phyloP scores from a whole-genome alignment of 2,329 filamentous ascomycete species.

The Cadophora malorum region DNA sequence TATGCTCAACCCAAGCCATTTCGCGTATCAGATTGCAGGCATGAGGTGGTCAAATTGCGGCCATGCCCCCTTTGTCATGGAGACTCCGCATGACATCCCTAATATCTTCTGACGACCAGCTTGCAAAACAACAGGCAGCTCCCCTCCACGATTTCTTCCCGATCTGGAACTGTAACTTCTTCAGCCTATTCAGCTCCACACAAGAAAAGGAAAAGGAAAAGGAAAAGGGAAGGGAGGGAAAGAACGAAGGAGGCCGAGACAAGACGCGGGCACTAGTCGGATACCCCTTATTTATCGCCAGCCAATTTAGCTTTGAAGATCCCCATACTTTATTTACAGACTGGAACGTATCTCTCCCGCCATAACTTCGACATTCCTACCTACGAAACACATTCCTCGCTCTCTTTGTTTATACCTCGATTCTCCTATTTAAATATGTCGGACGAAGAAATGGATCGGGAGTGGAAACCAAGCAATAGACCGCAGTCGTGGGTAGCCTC shows the following conservation, averaged over 20 bases:
- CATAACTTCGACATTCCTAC: slow-evolving; percentile 7
- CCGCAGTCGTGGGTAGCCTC: slow-evolving; percentile 77
- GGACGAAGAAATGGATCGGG: slow-evolving; percentile 74
- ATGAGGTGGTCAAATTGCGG: slow-evolving; percentile 29
- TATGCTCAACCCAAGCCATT: slow-evolving; percentile 21
- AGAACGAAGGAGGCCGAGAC: slow-evolving; percentile 20
- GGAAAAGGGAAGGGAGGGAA: slow-evolving; percentile 16
- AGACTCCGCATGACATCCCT: slow-evolving; percentile 24
- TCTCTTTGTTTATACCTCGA: background rate
- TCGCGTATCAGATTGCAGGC: slow-evolving; percentile 34
- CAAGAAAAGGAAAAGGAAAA: background rate
- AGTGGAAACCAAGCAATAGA: slow-evolving; percentile 80
- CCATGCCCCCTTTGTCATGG: slow-evolving; percentile 13
- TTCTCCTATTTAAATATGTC: slow-evolving; percentile 46
- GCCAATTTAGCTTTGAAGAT: slow-evolving; percentile 30
- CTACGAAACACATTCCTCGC: slow-evolving; percentile 6
- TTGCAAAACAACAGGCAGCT: background rate
- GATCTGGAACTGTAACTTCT: slow-evolving; percentile 3
- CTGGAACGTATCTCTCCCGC: background rate
- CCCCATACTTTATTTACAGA: slow-evolving; percentile 24
- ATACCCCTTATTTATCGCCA: slow-evolving; percentile 24
- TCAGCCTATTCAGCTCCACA: slow-evolving; percentile 19
- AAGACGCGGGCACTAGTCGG: slow-evolving; percentile 27
- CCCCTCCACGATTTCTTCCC: background rate
- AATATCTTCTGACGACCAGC: slow-evolving; percentile 18